Evolutionary conservation across 2,329 filamentous ascomycete species (phyloP).

Genomic region (Penicillium sp.): DNA sequence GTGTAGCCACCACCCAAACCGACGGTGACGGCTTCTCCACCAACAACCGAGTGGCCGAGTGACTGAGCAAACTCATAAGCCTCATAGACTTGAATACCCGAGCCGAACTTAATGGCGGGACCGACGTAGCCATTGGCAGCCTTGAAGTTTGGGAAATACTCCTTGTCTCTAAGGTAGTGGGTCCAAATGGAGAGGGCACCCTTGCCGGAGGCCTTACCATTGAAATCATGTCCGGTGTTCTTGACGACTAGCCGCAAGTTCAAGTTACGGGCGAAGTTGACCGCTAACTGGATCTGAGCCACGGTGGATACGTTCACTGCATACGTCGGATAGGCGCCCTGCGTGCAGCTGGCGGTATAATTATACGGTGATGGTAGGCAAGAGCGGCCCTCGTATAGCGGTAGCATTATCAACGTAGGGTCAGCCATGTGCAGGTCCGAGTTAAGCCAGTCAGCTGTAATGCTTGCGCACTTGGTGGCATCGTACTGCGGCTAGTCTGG

Average conservation of each 20-base stretch:
- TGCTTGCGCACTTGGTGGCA: constrained; percentile 30
- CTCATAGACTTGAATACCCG: constrained; percentile 53
- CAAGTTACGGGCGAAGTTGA: constrained; percentile 21
- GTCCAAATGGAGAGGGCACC: constrained; percentile 41
- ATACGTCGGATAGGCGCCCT: constrained; percentile 31
- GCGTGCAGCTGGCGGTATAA: constrained; percentile 22
- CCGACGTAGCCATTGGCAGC: constrained; percentile 47
- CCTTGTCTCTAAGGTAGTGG: constrained; percentile 23
- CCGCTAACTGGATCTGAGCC: constrained; percentile 34
- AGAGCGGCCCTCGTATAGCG: constrained; percentile 22
- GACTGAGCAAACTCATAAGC: constrained; percentile 49
- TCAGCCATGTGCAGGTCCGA: constrained; percentile 18
- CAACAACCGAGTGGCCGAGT: constrained; percentile 51
- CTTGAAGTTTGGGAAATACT: constrained; percentile 34
- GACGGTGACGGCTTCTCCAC: constrained; percentile 54
- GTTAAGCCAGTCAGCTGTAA: constrained; percentile 31
- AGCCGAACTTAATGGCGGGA: constrained; percentile 53
- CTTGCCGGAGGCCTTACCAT: constrained; percentile 57
- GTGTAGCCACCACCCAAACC: constrained; percentile 49
- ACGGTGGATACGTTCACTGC: constrained; percentile 34
- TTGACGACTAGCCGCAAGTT: constrained; percentile 38
- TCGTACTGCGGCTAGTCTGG: constrained; percentile 35
- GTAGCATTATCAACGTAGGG: constrained; percentile 22
- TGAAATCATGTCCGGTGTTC: constrained; percentile 50
- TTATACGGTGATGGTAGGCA: constrained; percentile 20